phyloP scores from a whole-genome alignment of 2,329 filamentous ascomycete genomes.

The Ophiognomonia clavigignenti-juglandacearum region DNA sequence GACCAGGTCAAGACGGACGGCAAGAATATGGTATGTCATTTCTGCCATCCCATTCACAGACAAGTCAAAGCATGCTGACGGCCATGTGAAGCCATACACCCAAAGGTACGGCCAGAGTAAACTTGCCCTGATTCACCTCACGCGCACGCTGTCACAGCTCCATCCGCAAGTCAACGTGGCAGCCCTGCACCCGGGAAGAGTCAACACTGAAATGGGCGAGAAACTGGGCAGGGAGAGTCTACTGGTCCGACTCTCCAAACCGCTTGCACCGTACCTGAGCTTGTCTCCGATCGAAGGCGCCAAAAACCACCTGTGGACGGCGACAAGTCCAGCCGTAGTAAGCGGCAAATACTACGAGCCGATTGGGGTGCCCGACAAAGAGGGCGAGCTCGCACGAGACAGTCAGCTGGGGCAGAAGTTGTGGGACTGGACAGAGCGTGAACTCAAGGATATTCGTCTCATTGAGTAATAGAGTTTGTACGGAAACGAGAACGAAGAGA shows the following conservation, averaged over 20 bases:
- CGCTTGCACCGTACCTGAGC: conserved; percentile 8
- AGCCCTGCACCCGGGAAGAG: conserved; percentile 36
- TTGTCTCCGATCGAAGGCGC: conserved; percentile 27
- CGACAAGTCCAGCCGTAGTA: conserved; percentile 25
- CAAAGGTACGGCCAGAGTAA: conserved; percentile 42
- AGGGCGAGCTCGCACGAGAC: conserved; percentile 17
- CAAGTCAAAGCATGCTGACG: neutral
- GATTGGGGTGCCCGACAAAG: conserved; percentile 22
- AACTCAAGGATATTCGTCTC: conserved; percentile 16
- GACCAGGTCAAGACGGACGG: conserved; percentile 23
- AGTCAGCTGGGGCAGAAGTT: conserved; percentile 18
- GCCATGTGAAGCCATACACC: conserved; percentile 22
- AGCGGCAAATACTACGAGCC: conserved; percentile 31
- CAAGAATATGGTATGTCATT: conserved; percentile 5
- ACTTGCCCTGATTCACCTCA: conserved; percentile 41
- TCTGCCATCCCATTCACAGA: no score
- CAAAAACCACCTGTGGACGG: conserved; percentile 34
- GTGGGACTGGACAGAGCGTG: conserved; percentile 22
- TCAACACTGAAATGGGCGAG: conserved; percentile 28
- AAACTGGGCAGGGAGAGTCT: conserved; percentile 4
- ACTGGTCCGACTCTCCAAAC: conserved; percentile 3
- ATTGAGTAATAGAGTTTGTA: no score
- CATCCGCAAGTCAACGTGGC: conserved; percentile 32
- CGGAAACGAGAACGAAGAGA: no score
- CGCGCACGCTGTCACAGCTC: conserved; percentile 31